Percentiles rank a stretch among this genome's conserved stretches.
These are phyloP conservation scores for Barbarea vulgaris DNA, from an alignment of 345 rosid genomes.

Conservation along the genomic window DNA sequence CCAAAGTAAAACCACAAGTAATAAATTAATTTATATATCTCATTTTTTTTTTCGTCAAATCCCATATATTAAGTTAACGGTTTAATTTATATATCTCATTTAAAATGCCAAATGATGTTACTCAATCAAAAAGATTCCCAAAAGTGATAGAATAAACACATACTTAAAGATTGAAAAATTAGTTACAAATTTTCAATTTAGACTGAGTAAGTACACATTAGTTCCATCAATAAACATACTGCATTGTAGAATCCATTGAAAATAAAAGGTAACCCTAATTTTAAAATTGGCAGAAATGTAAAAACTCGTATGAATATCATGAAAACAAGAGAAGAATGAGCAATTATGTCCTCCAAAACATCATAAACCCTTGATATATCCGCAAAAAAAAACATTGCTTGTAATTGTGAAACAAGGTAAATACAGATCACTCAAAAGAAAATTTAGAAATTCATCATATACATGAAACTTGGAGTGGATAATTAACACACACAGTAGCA, in stretches of 20 bases:
- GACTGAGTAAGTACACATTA: no score
- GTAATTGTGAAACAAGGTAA: background rate
- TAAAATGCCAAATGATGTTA: background rate
- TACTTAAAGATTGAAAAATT: background rate
- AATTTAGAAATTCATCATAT: background rate
- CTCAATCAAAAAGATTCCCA: background rate
- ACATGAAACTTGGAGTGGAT: no score
- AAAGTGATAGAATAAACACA: background rate
- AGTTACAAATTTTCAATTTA: background rate
- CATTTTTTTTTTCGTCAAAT: no score
- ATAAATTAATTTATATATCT: background rate
- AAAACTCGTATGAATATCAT: background rate
- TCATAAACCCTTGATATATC: background rate
- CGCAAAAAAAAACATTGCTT: background rate
- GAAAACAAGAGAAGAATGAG: background rate
- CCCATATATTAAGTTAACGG: no score
- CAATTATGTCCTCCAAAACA: background rate
- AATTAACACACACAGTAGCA: no score
- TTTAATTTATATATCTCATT: background rate
- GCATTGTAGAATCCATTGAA: conserved; percentile 4
- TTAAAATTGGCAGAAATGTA: background rate
- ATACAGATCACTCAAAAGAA: no score
- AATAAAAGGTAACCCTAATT: conserved; percentile 2
- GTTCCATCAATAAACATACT: background rate
- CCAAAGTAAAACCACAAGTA: background rate